Evolutionary conservation across 1,139 yeast genomes (phyloP), one percentile per base, ranked within the genome.

Genomic region (Lodderomyces margitis): DNA sequence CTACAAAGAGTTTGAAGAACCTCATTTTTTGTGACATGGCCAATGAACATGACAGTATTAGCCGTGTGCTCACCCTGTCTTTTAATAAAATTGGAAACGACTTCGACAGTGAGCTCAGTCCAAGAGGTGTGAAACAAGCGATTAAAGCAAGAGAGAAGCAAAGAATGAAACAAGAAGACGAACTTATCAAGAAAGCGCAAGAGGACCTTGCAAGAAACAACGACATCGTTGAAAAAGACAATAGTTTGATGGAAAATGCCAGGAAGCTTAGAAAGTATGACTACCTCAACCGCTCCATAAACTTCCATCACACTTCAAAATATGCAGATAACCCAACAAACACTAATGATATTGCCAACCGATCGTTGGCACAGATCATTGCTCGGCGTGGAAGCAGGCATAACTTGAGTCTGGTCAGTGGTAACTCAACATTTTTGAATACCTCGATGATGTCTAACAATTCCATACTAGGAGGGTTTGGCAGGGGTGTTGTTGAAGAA

Each of bases 11-110:
- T 21, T 46, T 66, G 10, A 49, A 55, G 24, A 55, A 55, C 32
- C 49, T 68, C 9, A 46, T 53, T 1, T 38, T 70, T 7, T 64
- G 75, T 46, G 66, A 70, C 46, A 70, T 72, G 76, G 57, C 70
- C 2, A 40, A 40, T 5, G 52, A 50, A 17, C 52, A 55, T 15
- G 52, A 43, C 4, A 58, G 66, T 43, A 61, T 70, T n/a, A 62
- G 59, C 48, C 61, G 55, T 4, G 48, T 57, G 10, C 49, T 70
- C 3, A 50, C 47, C 10, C 47, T 53, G 8, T 67, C 66, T 10
- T 56, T 71, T 25, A 36, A 54, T 14, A 47, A 52, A 8, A 32
- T 70, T 15, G 53, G 57, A 27, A 27, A 42, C 6, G 45, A 48
- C 3, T 71, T 68, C 45, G 53, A 46, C 4, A 72, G 70, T 1